A percentile compares a stretch with the other conserved stretches of the same genome.
Evolutionary conservation across 2,329 filamentous ascomycete species (phyloP).

Genomic region (Dactylellina cionopaga): DNA sequence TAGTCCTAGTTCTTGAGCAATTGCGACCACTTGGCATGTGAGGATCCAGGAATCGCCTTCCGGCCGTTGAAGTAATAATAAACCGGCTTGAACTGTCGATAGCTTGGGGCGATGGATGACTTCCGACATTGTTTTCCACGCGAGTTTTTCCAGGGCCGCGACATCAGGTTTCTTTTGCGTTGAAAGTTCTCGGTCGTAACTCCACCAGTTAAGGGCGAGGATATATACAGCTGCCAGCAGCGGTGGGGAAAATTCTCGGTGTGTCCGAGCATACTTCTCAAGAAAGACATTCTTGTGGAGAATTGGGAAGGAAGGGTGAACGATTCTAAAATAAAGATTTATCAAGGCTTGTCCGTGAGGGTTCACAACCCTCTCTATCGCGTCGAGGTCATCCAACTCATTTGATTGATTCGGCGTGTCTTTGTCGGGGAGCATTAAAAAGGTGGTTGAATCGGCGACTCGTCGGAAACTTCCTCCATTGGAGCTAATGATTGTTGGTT

Average conservation of each 20-base stretch:
- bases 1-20: conserved; percentile 85
- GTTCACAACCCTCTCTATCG: conserved; percentile 78
- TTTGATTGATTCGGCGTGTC: conserved; percentile 76
- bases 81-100: conserved; percentile 79
- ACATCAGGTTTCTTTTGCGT: conserved; percentile 71
- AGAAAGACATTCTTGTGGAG: conserved; percentile 71
- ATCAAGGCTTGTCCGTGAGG: conserved; percentile 81
- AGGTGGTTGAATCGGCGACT: conserved; percentile 80
- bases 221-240: conserved; percentile 71
- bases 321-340: conserved; percentile 78
- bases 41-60: conserved; percentile 83
- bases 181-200: conserved; percentile 68
- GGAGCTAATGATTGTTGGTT: conserved; percentile 67
- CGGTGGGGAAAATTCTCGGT: conserved; percentile 70
- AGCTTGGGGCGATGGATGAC: conserved; percentile 84
- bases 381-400: conserved; percentile 69
- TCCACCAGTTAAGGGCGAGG: conserved; percentile 71
- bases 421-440: conserved; percentile 80
- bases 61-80: conserved; percentile 78
- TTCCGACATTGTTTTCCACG: conserved; percentile 76
- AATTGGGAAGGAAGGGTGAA: conserved; percentile 70
- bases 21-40: conserved; percentile 86
- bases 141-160: conserved; percentile 76
- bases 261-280: conserved; percentile 69
- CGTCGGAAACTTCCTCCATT: conserved; percentile 73